These are phyloP conservation scores for Nakazawaea wickerhamii DNA, from an alignment of 805 yeast species.

Conservation along the genomic window DNA sequence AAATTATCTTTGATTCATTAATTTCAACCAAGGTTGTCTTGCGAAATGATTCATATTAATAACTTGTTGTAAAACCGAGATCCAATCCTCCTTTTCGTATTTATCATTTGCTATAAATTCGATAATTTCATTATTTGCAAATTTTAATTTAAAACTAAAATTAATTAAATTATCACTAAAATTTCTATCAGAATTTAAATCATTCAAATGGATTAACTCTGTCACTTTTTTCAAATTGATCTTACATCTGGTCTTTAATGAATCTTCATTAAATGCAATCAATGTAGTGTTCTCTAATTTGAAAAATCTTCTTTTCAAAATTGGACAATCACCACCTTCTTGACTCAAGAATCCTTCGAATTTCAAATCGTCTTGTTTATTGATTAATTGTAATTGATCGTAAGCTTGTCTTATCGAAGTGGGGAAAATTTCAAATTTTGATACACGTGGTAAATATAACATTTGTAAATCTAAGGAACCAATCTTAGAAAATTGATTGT, in stretches of 20 bases:
- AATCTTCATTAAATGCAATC: constrained; percentile 68
- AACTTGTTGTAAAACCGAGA: constrained; percentile 48
- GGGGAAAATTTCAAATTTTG: constrained; percentile 59
- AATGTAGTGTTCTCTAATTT: constrained; percentile 66
- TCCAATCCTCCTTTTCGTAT: constrained; percentile 62
- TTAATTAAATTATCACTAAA: constrained; percentile 70
- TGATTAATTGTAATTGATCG: constrained; percentile 35
- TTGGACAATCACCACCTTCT: constrained; percentile 84
- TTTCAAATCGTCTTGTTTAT: constrained; percentile 22
- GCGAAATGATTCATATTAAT: constrained; percentile 32
- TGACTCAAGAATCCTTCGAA: constrained; percentile 76
- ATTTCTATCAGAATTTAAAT: constrained; percentile 34
- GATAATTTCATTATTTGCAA: constrained; percentile 75
- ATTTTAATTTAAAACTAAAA: constrained; percentile 69
- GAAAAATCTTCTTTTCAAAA: constrained; percentile 71
- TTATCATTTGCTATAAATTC: constrained; percentile 80
- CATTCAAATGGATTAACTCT: constrained; percentile 39
- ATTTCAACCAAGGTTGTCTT: constrained; percentile 31
- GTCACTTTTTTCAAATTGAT: constrained; percentile 70
- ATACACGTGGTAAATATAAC: constrained; percentile 62
- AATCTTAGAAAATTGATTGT: constrained; percentile 47
- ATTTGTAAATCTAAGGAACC: constrained; percentile 66
- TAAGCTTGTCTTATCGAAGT: constrained; percentile 56
- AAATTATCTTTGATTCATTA: constrained; percentile 19
- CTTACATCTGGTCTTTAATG: constrained; percentile 65